Percentiles rank a stretch among this genome's conserved stretches.
phyloP scores from a whole-genome alignment of 352 stramenopile genomes.

The Halophytophthora batemanensis region DNA sequence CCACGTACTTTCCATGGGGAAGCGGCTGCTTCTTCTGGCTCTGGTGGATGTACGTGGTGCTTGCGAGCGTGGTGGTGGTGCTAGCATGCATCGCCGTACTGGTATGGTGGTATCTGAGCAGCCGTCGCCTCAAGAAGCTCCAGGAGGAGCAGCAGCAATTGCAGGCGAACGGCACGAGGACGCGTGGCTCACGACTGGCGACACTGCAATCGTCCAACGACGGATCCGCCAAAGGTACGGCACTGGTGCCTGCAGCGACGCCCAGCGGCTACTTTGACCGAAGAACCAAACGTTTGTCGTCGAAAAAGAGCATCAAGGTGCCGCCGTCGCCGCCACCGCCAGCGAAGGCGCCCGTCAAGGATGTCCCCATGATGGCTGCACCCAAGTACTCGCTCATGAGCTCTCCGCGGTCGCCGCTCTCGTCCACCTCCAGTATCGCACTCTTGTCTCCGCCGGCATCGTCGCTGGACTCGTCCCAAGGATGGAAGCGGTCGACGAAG shows the following conservation, averaged over 20 bases:
- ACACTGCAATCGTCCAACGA: slow-evolving; percentile 24
- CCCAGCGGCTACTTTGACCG: slow-evolving; percentile 16
- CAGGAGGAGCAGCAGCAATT: slow-evolving; percentile 19
- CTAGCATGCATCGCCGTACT: slow-evolving; percentile 54
- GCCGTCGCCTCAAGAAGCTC: slow-evolving; percentile 39
- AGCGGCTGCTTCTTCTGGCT: slow-evolving; percentile 77
- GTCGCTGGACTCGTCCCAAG: slow-evolving; percentile 27
- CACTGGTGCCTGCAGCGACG: slow-evolving; percentile 22
- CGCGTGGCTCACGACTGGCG: slow-evolving; percentile 22
- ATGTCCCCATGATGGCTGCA: slow-evolving; percentile 29
- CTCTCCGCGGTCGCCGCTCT: slow-evolving; percentile 55
- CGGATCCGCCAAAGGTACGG: slow-evolving; percentile 11
- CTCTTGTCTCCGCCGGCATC: slow-evolving; percentile 44
- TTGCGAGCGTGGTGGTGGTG: slow-evolving; percentile 55
- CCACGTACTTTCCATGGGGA: slow-evolving; percentile 58
- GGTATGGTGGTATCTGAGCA: slow-evolving; percentile 57
- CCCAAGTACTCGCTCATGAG: slow-evolving; percentile 40
- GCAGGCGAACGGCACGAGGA: slow-evolving; percentile 1
- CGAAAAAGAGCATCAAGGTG: background rate
- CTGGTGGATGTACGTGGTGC: slow-evolving; percentile 85
- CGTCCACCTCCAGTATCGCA: slow-evolving; percentile 58
- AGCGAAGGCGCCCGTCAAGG: slow-evolving; percentile 15
- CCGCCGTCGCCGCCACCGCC: slow-evolving; percentile 9
- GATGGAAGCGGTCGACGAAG: slow-evolving; percentile 24
- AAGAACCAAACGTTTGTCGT: slow-evolving; percentile 8